Conservation (phyloP, 78 protist species). For the Paulinella micropora region DNA sequence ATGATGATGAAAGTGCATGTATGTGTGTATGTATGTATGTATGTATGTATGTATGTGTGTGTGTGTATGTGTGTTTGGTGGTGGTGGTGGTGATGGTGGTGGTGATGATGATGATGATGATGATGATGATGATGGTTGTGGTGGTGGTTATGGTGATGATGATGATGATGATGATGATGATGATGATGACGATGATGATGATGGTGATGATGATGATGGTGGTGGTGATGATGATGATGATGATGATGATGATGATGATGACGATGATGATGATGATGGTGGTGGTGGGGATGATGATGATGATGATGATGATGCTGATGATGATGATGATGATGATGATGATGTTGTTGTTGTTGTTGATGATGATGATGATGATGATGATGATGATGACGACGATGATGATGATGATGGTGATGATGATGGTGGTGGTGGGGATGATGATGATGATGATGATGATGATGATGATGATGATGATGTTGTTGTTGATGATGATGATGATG, state of each 20-base stretch:
- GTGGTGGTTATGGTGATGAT: not conserved
- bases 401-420: not conserved
- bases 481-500: not conserved
- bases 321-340: too few species aligned
- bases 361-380: not conserved
- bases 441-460: not conserved
- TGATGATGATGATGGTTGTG: not conserved
- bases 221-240: not conserved
- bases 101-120: not conserved
- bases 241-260: not conserved
- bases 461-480: not conserved
- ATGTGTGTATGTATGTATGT: too few species aligned
- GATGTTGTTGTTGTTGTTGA: not conserved
- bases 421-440: not conserved
- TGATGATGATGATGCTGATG: too few species aligned
- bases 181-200: not conserved
- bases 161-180: not conserved
- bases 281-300: not conserved
- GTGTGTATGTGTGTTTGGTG: too few species aligned
- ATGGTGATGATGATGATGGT: not conserved
- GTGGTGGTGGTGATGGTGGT: not conserved
- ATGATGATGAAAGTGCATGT: too few species aligned
- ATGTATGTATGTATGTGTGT: not conserved
- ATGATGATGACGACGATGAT: not conserved
- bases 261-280: not conserved